phyloP scores from a whole-genome alignment of 129 eudicot genomes.

The Oenanthe sinensis region DNA sequence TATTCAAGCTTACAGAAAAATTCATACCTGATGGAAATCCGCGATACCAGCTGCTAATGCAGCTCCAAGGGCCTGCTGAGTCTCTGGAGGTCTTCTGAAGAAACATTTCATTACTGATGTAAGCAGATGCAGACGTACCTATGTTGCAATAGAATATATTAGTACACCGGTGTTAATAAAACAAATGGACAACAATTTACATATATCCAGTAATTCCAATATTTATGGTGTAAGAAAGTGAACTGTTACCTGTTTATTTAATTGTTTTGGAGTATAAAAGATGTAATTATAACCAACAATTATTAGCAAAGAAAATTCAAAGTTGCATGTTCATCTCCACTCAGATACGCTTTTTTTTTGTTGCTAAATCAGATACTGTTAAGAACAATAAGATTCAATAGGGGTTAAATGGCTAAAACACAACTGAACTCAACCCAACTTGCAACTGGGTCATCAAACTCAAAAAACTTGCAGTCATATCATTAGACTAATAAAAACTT shows the following conservation, averaged over 20 bases:
- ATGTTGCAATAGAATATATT: constrained; percentile 16
- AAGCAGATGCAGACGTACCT: constrained; percentile 95
- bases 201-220: neutral
- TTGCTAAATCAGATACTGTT: neutral
- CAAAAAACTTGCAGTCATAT: too few species aligned
- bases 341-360: neutral
- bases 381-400: neutral
- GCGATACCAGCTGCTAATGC: constrained; percentile 84
- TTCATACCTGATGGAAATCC: constrained; percentile 86
- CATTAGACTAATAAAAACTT: too few species aligned
- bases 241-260: neutral
- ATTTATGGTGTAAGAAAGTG: neutral
- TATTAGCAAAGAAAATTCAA: neutral
- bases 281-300: neutral
- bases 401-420: too few species aligned
- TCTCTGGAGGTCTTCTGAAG: constrained; percentile 89
- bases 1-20: neutral
- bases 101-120: constrained; percentile 95
- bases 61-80: constrained; percentile 86
- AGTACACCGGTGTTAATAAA: neutral
- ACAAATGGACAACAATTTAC: neutral
- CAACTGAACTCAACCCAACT: too few species aligned
- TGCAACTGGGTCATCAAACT: too few species aligned
- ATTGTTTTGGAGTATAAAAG: neutral
- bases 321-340: neutral